A percentile compares a stretch with the other conserved stretches of the same genome.
phyloP scores from a whole-genome alignment of 805 yeast genomes.

The Ogataea kodamae region DNA sequence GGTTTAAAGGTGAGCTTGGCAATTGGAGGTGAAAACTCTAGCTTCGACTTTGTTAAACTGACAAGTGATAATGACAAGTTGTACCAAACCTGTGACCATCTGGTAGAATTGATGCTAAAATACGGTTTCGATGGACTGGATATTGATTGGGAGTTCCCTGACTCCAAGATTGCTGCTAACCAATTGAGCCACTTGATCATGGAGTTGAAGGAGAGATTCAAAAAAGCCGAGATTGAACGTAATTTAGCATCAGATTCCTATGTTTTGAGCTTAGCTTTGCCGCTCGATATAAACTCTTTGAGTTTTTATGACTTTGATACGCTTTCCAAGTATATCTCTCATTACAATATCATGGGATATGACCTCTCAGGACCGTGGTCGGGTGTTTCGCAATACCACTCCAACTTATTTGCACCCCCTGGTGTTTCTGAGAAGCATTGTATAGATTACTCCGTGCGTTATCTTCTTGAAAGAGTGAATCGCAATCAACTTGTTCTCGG shows the following conservation, averaged over 20 bases:
- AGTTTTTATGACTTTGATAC: constrained; percentile 40
- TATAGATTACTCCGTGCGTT: constrained; percentile 43
- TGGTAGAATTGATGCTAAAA: constrained; percentile 43
- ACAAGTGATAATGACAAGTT: constrained; percentile 28
- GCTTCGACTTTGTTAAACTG: constrained; percentile 37
- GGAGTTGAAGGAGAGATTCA: constrained; percentile 38
- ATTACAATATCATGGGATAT: constrained; percentile 90
- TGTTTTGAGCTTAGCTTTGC: constrained; percentile 69
- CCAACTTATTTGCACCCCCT: constrained; percentile 49
- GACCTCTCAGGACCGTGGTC: constrained; percentile 86
- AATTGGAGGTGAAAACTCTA: constrained; percentile 74
- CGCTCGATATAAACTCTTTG: constrained; percentile 54
- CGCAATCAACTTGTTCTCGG: constrained; percentile 63
- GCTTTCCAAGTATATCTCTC: constrained; percentile 57
- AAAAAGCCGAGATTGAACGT: constrained; percentile 32
- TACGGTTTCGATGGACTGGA: constrained; percentile 88
- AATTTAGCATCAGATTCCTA: constrained; percentile 29
- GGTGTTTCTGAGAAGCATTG: constrained; percentile 33
- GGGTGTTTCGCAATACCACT: constrained; percentile 55
- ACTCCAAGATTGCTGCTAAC: constrained; percentile 40
- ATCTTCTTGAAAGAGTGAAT: constrained; percentile 25
- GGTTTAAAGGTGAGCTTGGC: constrained; percentile 62
- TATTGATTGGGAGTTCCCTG: constrained; percentile 93
- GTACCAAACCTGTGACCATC: constrained; percentile 46
- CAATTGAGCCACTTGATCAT: constrained; percentile 41